Base-by-base conservation (phyloP, 1,284 basidiomycete species). In the Anthracocystis walkeri region DNA sequence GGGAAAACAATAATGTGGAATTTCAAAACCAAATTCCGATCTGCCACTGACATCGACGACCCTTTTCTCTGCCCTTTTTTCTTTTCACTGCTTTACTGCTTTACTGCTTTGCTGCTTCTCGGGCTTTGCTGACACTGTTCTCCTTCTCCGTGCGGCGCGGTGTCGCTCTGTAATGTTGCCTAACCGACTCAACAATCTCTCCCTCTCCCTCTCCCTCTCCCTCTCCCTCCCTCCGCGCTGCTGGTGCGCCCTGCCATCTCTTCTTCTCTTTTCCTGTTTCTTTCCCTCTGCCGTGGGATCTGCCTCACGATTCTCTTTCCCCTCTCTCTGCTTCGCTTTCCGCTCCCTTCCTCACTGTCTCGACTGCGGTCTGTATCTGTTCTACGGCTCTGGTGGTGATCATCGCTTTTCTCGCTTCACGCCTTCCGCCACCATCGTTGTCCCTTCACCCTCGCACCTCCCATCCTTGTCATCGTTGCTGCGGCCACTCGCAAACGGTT, bases 401-500 rank as follows among this genome's bases (percentile, higher is more conserved):
- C 23, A 33, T 46, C 2, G 38, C 31, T 45, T 29, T 8, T 7
- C 33, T 41, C 41, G 7, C 31, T 18, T 49, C 20, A 12, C 27
- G 8, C 7, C 35, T 45, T 21, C 21, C 31, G 20, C 20, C 51
- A 23, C 25, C 50, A 29, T 38, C 50, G 10, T 46, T 14, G n/a
- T 29, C 21, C 27, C n/a, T 40, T 27, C 41, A 12, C 48, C 27
- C 18, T 48, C 31, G 35, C 56, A 51, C 55, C 44, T 29, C 38
- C 50, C 50, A 4, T 38, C 14, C 41, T 38, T 35, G 23, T 23
- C 42, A 50, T 58, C 56, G 51, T 65, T 35, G 38, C 63, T 55
- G 63, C 46, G 56, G 29, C 35, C 52, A 2, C n/a, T 40, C 45
- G 63, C 57, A 41, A 42, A 65, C 52, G 57, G 45, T 59, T 16